phyloP scores from a whole-genome alignment of 331 rosid species.

The Phaseolus coccineus region DNA sequence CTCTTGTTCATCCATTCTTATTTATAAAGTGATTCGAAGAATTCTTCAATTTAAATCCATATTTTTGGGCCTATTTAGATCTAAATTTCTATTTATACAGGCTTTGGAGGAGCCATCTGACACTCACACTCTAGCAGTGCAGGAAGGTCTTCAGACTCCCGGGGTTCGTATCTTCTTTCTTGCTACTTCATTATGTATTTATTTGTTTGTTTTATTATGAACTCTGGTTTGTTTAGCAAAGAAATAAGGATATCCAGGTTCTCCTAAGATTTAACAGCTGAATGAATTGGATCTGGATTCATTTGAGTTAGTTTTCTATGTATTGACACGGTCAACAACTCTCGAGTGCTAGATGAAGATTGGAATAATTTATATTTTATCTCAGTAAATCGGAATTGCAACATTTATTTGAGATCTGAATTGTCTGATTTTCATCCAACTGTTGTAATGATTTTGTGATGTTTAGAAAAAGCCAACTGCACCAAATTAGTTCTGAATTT shows the following conservation, averaged over 20 bases:
- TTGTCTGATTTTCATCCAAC: background rate
- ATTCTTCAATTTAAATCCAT: background rate
- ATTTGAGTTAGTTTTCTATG: background rate
- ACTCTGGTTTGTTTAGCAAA: constrained; percentile 3
- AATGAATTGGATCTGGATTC: background rate
- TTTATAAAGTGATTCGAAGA: background rate
- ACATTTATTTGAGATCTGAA: background rate
- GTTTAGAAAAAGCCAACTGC: background rate
- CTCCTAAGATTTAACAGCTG: background rate
- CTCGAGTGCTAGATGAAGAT: background rate
- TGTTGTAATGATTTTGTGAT: background rate
- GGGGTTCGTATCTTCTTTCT: constrained; percentile 62
- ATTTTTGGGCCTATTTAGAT: background rate
- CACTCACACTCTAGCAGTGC: constrained; percentile 52
- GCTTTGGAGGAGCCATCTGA: constrained; percentile 70
- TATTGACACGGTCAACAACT: background rate
- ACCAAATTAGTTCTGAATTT: background rate
- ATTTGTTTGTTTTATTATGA: background rate
- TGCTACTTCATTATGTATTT: background rate
- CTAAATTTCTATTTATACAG: constrained; percentile 37
- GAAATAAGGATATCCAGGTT: constrained; percentile 30
- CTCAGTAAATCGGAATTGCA: background rate
- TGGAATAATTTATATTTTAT: background rate
- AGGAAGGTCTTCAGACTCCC: constrained; percentile 63
- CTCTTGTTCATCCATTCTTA: background rate